Conservation (phyloP, 2,329 filamentous ascomycete genomes). For the Sporothrix euskadiensis region DNA sequence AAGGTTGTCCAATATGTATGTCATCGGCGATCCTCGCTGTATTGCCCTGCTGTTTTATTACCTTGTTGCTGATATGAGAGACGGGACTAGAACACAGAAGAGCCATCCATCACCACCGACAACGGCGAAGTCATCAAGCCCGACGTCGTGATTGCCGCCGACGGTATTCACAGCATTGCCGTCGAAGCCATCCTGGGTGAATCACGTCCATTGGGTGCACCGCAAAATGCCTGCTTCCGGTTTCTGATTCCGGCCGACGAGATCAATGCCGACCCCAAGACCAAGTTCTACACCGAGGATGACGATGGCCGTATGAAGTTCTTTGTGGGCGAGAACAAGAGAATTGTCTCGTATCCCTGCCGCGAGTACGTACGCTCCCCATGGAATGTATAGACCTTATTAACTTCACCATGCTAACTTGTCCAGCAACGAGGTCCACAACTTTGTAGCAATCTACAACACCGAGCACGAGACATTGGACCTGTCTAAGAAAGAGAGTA, state of each 20-base stretch:
- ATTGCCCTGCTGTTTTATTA: too few relatives aligned
- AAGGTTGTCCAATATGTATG: conserved; percentile 17
- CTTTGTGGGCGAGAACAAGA: conserved; percentile 18
- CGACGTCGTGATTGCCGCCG: conserved; percentile 1
- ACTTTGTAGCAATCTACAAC: conserved; percentile 18
- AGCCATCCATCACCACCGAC: conserved; percentile 3
- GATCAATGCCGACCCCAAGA: conserved; percentile 17
- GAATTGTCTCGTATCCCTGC: conserved; percentile 16
- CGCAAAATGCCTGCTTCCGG: conserved; percentile 19
- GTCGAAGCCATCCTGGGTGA: conserved; percentile 15
- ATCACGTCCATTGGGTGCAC: background rate
- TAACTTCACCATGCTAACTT: background rate
- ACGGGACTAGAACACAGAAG: background rate
- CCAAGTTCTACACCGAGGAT: conserved; percentile 5
- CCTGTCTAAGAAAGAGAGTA: conserved; percentile 19
- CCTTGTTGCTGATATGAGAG: too few relatives aligned
- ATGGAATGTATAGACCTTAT: background rate
- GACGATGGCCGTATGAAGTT: conserved; percentile 17
- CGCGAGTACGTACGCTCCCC: background rate
- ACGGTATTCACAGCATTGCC: conserved; percentile 16
- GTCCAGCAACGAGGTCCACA: conserved; percentile 4
- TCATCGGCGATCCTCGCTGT: background rate
- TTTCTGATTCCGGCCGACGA: conserved; percentile 13
- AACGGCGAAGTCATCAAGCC: conserved; percentile 1
- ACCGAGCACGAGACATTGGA: conserved; percentile 11